A percentile compares a stretch with the other conserved stretches of the same genome.
These are phyloP conservation scores for Gaillardinia entomophila DNA, from an alignment of 805 yeast genomes.

Conservation along the genomic window DNA sequence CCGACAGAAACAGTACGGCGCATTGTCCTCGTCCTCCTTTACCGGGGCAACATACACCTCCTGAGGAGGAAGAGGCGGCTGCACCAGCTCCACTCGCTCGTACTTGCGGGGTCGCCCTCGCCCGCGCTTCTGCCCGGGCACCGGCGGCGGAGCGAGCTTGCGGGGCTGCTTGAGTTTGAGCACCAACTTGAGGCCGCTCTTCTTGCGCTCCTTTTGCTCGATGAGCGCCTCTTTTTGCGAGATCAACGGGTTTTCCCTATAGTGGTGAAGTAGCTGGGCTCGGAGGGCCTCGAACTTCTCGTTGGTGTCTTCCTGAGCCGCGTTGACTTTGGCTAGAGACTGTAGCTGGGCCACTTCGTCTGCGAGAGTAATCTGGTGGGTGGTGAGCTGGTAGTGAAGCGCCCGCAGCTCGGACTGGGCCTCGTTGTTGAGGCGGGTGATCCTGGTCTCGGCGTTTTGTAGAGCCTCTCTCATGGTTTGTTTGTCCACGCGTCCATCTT, in stretches of 20 bases:
- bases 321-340: conserved; percentile 6
- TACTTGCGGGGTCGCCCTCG: background rate
- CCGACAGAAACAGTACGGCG: conserved; percentile 17
- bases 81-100: background rate
- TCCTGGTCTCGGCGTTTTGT: conserved; percentile 4
- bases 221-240: conserved; percentile 35
- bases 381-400: conserved; percentile 22
- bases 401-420: conserved; percentile 21
- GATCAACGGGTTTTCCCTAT: conserved; percentile 25
- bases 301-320: conserved; percentile 3
- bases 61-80: background rate
- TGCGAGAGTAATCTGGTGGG: conserved; percentile 19
- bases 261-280: conserved; percentile 27
- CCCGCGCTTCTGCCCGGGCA: background rate
- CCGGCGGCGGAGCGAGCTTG: too few species aligned
- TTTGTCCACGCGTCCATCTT: background rate
- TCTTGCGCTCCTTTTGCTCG: conserved; percentile 16
- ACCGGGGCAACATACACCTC: background rate
- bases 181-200: conserved; percentile 9
- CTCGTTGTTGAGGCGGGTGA: conserved; percentile 11
- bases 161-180: conserved; percentile 8
- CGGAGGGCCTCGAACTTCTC: conserved; percentile 15
- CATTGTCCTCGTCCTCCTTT: conserved; percentile 4
- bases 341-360: conserved; percentile 22
- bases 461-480: conserved; percentile 5